Conservation (phyloP, 192 early-diverging fungal genomes). For the Hyaloraphidium curvatum region DNA sequence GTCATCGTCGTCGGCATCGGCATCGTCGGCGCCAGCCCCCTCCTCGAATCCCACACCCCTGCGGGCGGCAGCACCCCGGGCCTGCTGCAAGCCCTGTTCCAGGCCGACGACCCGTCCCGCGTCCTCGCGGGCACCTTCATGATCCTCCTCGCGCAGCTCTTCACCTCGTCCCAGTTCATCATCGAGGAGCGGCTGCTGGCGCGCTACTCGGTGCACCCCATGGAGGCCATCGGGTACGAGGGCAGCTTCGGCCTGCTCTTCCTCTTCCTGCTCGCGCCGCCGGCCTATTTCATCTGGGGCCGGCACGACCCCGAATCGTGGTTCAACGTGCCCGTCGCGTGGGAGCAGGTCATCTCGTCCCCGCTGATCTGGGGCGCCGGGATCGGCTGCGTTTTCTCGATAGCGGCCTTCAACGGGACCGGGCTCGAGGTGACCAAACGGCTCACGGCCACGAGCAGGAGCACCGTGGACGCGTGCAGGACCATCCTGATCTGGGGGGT, state of each 20-base stretch:
- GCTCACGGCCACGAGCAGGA: slow-evolving; percentile 74
- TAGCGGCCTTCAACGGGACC: slow-evolving; percentile 88
- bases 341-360: slow-evolving; percentile 32
- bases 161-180: slow-evolving; percentile 90
- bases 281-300: slow-evolving; percentile 54
- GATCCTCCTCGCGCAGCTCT: slow-evolving; percentile 75
- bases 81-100: slow-evolving; percentile 10
- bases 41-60: neutral
- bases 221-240: slow-evolving; percentile 85
- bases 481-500: slow-evolving; percentile 94
- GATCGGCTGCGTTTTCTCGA: slow-evolving; percentile 70
- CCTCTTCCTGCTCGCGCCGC: slow-evolving; percentile 42
- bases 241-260: slow-evolving; percentile 74
- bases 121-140: slow-evolving; percentile 60
- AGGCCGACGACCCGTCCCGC: slow-evolving; percentile 10
- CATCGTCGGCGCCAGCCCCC: slow-evolving; percentile 56
- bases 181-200: slow-evolving; percentile 74
- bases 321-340: slow-evolving; percentile 65
- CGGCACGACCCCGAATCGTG: slow-evolving; percentile 43
- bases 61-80: slow-evolving; percentile 9
- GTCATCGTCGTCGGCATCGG: slow-evolving; percentile 71
- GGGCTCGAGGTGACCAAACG: slow-evolving; percentile 75
- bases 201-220: slow-evolving; percentile 55
- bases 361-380: slow-evolving; percentile 16
- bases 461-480: slow-evolving; percentile 83